Evolutionary conservation across 2,329 filamentous ascomycete species (phyloP), one percentile per base, ranked within the genome.

Genomic region (Pestalotiopsis sp.): DNA sequence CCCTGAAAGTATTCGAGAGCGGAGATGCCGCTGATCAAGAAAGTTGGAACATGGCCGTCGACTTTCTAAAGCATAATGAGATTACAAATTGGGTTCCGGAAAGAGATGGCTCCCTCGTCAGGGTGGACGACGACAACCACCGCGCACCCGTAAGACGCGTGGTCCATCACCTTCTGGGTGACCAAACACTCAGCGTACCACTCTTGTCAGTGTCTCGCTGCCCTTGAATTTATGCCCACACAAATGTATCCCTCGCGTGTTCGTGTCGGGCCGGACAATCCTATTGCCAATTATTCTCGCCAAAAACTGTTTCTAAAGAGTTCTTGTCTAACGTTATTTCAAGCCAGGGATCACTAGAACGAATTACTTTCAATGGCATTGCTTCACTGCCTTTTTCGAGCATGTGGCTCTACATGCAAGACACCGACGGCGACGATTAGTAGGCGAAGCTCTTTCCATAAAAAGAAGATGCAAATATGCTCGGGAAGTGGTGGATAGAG

Each of bases 1-100:
- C 75, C n/a, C 76, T 88, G 12, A 78, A 76, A 23, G 78, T 81
- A 4, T 86, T 88, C 65, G 85, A 87, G 74, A 84, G 81, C 58
- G 86, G 85, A 31, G 86, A 88, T 69, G 76, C 79, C 0, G 80
- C 80, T 0, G 82, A 86, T 69, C 75, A 73, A 49, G 83, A 84
- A 66, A 80, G 80, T 3, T 87, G 85, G 85, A 76, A 81, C 1
- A 79, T 83, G 79, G 57, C 72, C 12, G 67, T 72, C 9, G 41
- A 82, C 45, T 82, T 80, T 69, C 75, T 84, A 0, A 76, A 81
- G 45, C 73, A 78, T 20, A 79, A 77, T 61, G 75, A 75, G 0
- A 74, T 77, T 2, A 73, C 76, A 25, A 78, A 76, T 3, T 88
- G 86, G 86, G 79, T 76, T 20, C 80, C 84, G 59, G 81, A 79